A percentile compares a stretch with the other conserved stretches of the same genome.
Evolutionary conservation across 352 stramenopile species (phyloP).

Genomic region (Phytophthora pluvialis): DNA sequence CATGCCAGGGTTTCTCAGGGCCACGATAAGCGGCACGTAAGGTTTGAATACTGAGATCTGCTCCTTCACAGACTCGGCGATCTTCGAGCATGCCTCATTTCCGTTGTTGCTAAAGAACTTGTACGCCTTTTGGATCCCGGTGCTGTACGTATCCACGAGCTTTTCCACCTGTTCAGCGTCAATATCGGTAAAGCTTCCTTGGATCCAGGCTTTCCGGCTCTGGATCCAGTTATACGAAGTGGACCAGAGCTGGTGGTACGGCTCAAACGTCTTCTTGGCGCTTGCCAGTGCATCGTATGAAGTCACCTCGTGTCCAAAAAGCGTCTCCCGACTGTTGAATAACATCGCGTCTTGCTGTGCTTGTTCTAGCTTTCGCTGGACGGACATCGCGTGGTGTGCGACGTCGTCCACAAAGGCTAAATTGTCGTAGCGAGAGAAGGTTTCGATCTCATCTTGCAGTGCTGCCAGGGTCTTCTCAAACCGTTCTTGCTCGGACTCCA

Average conservation of each 20-base stretch:
- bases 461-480: conserved; percentile 89
- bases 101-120: conserved; percentile 93
- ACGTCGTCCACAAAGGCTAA: conserved; percentile 90
- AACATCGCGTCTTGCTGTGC: conserved; percentile 89
- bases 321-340: conserved; percentile 93
- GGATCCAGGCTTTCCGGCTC: conserved; percentile 92
- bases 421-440: conserved; percentile 88
- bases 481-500: conserved; percentile 94
- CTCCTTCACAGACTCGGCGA: conserved; percentile 92
- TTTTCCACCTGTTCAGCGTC: conserved; percentile 94
- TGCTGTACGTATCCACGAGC: conserved; percentile 83
- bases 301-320: conserved; percentile 91
- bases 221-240: conserved; percentile 93
- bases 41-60: conserved; percentile 94
- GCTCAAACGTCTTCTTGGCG: conserved; percentile 94
- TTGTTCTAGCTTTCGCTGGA: conserved; percentile 91
- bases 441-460: conserved; percentile 91
- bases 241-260: conserved; percentile 94
- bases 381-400: conserved; percentile 80
- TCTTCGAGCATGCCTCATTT: conserved; percentile 87
- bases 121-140: conserved; percentile 90
- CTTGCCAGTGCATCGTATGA: conserved; percentile 88
- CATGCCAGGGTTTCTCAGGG: conserved; percentile 94
- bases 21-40: conserved; percentile 92
- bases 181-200: conserved; percentile 91